Evolutionary conservation across 2,329 filamentous ascomycete species (phyloP).

Genomic region (Fonsecaea monophora): DNA sequence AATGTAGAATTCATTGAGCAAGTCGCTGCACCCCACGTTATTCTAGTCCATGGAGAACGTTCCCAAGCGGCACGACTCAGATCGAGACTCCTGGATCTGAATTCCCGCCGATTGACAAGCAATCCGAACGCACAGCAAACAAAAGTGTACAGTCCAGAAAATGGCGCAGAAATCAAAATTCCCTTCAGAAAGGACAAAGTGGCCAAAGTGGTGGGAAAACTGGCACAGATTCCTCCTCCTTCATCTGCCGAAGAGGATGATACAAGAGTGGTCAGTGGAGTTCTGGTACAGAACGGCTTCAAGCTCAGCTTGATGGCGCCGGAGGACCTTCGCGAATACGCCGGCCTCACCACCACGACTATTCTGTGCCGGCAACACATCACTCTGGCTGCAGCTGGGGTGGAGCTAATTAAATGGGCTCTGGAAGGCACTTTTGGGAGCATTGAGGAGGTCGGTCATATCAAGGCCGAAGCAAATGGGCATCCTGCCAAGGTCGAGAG

Average conservation of each 20-base stretch:
- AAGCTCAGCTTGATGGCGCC: constrained; percentile 97
- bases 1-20: constrained; percentile 98
- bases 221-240: constrained; percentile 80
- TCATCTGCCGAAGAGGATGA: constrained; percentile 54
- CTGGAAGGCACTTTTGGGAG: constrained; percentile 92
- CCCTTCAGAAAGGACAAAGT: constrained; percentile 95
- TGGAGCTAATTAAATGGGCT: constrained; percentile 92
- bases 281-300: constrained; percentile 96
- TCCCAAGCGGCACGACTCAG: constrained; percentile 98
- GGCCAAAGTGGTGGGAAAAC: constrained; percentile 92
- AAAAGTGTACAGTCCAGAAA: constrained; percentile 91
- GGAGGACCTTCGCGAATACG: constrained; percentile 93
- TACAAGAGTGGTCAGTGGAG: constrained; percentile 76
- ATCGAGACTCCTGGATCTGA: constrained; percentile 91
- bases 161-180: constrained; percentile 93
- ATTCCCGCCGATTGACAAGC: constrained; percentile 58
- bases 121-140: constrained; percentile 75
- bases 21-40: constrained; percentile 88
- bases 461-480: constrained; percentile 32
- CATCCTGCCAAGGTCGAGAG: constrained; percentile 41
- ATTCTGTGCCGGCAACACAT: constrained; percentile 92
- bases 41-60: constrained; percentile 94
- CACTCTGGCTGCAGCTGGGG: constrained; percentile 82
- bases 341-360: constrained; percentile 93
- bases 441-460: constrained; percentile 64